Conservation (phyloP, 768 basidiomycete species). For the Mycena capillaripes region DNA sequence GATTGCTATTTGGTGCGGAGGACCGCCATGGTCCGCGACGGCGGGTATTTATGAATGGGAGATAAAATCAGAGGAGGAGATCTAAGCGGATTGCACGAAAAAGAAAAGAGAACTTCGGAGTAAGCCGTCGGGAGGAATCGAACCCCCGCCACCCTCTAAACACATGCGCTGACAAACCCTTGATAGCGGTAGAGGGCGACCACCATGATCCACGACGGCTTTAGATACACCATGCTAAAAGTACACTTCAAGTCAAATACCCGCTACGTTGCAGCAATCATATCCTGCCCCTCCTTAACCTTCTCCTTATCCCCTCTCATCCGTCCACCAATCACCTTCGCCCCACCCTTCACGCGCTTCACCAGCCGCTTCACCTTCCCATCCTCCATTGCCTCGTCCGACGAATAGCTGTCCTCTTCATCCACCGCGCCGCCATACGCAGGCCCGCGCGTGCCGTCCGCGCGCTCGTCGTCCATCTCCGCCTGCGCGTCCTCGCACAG, state of each 20-base stretch:
- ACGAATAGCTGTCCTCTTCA: conserved; percentile 13
- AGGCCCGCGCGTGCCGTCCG: background rate
- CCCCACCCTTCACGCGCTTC: conserved; percentile 9
- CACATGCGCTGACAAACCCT: background rate
- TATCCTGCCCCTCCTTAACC: conserved; percentile 12
- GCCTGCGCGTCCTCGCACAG: conserved; percentile 14
- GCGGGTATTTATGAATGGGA: background rate
- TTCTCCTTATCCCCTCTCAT: conserved; percentile 4
- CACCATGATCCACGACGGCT: background rate
- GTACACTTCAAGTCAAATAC: too few relatives aligned
- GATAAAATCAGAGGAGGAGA: background rate
- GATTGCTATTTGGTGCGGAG: too few relatives aligned
- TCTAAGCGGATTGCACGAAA: background rate
- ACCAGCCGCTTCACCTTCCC: background rate
- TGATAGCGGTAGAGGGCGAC: background rate
- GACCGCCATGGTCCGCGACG: too few relatives aligned
- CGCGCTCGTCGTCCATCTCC: conserved; percentile 25
- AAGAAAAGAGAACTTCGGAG: background rate
- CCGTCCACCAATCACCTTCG: conserved; percentile 21
- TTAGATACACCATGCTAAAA: background rate
- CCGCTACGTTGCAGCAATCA: conserved; percentile 30
- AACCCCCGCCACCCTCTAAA: background rate
- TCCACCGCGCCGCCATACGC: background rate
- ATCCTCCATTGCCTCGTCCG: conserved; percentile 13
- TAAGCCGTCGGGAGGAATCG: background rate